Conservation (phyloP, 495 filamentous ascomycete species). For the Aspergillus nidulans region DNA sequence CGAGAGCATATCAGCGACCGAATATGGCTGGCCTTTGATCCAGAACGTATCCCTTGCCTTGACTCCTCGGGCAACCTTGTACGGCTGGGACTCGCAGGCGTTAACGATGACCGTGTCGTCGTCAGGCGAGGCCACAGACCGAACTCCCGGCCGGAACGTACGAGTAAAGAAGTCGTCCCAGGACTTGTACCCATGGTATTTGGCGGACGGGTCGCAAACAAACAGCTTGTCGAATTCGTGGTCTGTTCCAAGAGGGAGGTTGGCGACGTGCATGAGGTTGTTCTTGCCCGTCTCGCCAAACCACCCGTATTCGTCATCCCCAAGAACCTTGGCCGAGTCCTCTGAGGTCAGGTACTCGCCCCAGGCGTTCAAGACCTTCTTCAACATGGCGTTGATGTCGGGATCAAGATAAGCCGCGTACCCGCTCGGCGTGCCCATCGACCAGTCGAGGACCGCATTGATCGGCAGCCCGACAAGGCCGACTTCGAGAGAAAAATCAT, state of each 20-base stretch:
- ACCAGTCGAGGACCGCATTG: slow-evolving; percentile 66
- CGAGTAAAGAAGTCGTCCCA: slow-evolving; percentile 80
- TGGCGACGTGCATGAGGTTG: slow-evolving; percentile 31
- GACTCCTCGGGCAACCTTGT: slow-evolving; percentile 21
- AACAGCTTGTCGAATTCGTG: slow-evolving; percentile 18
- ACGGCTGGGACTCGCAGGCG: slow-evolving; percentile 58
- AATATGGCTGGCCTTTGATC: slow-evolving; percentile 39
- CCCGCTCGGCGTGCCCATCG: slow-evolving; percentile 65
- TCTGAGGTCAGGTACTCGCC: slow-evolving; percentile 54
- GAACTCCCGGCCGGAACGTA: slow-evolving; percentile 45
- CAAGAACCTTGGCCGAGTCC: slow-evolving; percentile 55
- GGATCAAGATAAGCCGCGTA: slow-evolving; percentile 62
- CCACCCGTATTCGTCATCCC: slow-evolving; percentile 51
- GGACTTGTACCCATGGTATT: slow-evolving; percentile 53
- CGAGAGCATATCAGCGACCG: slow-evolving; percentile 52
- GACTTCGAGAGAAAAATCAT: slow-evolving; percentile 42
- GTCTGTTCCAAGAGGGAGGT: not conserved
- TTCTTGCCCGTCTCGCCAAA: slow-evolving; percentile 45
- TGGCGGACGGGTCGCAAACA: slow-evolving; percentile 17
- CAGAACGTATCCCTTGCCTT: slow-evolving; percentile 33
- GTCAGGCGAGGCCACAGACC: slow-evolving; percentile 53
- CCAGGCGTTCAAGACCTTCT: slow-evolving; percentile 67
- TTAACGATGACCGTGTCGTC: slow-evolving; percentile 52
- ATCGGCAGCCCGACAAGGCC: slow-evolving; percentile 66
- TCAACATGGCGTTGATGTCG: slow-evolving; percentile 63